Base-by-base conservation (phyloP, 495 filamentous ascomycete species). In the Penicillium lagena region DNA sequence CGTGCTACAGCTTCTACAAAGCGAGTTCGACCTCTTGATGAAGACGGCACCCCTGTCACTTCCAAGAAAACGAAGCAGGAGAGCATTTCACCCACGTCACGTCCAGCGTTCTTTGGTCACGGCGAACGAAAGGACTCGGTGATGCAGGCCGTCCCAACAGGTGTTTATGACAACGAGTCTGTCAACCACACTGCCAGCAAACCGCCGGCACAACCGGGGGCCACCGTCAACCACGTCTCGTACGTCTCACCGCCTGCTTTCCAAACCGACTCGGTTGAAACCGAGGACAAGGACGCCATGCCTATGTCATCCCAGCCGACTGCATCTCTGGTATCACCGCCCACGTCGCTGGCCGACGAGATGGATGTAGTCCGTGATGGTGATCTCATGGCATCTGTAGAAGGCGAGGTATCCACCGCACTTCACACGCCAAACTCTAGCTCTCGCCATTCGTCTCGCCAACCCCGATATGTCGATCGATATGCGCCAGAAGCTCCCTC, bases 361-460 rank as follows among this genome's bases (percentile, higher is more conserved):
- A 67, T 58, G 44, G 72, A 73, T 42, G 57, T 64, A 29, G 51
- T 56, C 28, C 62, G 64, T 9, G 60, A 71, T 14, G 52, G 58
- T 0, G 60, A 67, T 43, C 47, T 51, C 10, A 49, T 54, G 15
- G 45, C 48, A 7, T 61, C 67, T 46, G 62, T 62, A 6, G 69
- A 72, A 38, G 56, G 63, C n/a, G 69, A 72, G 27, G 55, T 55
- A 22, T 41, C 46, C 9, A 42, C 51, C 29, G 46, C 60, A 8
- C 51, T 74, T 13, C 63, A 68, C 42, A 69, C 72, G 12, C 71
- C 72, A 7, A 73, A 71, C 8, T 67, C 70, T 2, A 72, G 60
- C 45, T 75, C 74, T 22, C 66, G 72, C 7, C 70, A 75, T 33
- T 74, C 70, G 7, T 77, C 71, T 36, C 71, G 71, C 33, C 74